Evolutionary conservation across 2,329 filamentous ascomycete genomes (phyloP), one percentile per base, ranked within the genome.

Genomic region (Didymella pinodella): DNA sequence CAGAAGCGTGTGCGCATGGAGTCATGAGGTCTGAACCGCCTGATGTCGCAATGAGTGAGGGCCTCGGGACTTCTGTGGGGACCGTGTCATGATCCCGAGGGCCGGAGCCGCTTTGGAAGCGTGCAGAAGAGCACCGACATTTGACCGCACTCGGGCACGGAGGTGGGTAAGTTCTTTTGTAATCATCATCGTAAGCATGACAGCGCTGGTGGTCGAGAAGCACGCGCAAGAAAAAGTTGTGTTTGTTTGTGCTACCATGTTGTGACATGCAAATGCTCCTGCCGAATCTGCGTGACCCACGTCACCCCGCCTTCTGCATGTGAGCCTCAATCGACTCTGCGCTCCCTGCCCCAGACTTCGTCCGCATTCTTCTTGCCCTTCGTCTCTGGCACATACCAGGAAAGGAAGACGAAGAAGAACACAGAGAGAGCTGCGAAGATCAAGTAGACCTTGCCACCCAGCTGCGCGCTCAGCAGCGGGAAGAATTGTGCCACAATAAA

Each of bases 401-500:
- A 81, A 25, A 97, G 88, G 74, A 97, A 97, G 0, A 84, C 60
- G 0, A 86, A 89, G 54, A 90, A 90, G 1, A 90, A 68, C 0
- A 82, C 81, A 0, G 92, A 93, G 60, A 96, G 79, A 0, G 76
- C 88, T 0, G 92, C 88, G 76, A 99, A 99, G n/a, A 97, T 83
- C 74, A 95, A 96, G 74, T 96, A 99, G 0, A 95, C 90, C 81
- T 89, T 91, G 1, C 94, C 93, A 3, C 88, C 93, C 50, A 97
- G 79, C 3, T 85, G 85, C 43, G 87, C 85, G 72, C 96, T 96
- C 61, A 96, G 77, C 20, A 97, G 85, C 0, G 95, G 94, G 81
- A 99, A 97, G 79, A 97, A 96, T 69, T 97, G 93, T 0, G 94
- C 93, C 2, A 99, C 93, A 22, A 96, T 68, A 72, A 97, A 98